Evolutionary conservation across 306 rosid species (phyloP).

Genomic region (Quercus dentata): DNA sequence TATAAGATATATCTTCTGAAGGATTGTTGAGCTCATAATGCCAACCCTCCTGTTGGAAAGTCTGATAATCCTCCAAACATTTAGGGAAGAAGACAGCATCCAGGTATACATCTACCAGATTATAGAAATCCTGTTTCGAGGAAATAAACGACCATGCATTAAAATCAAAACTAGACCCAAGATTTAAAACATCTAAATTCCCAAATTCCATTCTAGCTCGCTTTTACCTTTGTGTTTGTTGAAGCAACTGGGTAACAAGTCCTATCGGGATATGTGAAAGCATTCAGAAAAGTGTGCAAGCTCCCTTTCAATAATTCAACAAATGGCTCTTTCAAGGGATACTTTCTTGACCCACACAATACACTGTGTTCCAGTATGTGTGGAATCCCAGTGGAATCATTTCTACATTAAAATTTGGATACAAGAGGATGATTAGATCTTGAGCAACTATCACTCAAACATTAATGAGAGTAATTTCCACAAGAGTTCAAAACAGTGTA

Average conservation of each 20-base stretch:
- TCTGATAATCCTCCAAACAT: conserved; percentile 76
- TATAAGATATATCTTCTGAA: conserved; percentile 79
- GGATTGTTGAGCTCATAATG: conserved; percentile 95
- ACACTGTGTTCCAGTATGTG: conserved; percentile 98
- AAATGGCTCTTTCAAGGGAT: conserved; percentile 93
- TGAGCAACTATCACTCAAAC: neutral
- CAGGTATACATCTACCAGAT: conserved; percentile 91
- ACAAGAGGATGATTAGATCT: neutral
- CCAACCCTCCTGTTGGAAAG: conserved; percentile 99
- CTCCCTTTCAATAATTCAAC: conserved; percentile 94
- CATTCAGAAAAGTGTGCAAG: conserved; percentile 86
- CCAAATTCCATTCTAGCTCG: neutral
- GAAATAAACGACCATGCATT: conserved; percentile 9
- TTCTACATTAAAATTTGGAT: conserved; percentile 39
- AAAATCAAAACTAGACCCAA: neutral
- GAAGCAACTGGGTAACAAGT: conserved; percentile 98
- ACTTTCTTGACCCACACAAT: conserved; percentile 89
- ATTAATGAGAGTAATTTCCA: neutral
- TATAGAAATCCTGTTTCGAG: conserved; percentile 79
- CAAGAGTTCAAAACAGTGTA: neutral
- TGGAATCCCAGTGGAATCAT: conserved; percentile 95
- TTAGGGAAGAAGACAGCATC: conserved; percentile 97
- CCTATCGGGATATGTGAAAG: conserved; percentile 96
- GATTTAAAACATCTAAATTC: conserved; percentile 1
- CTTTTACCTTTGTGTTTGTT: conserved; percentile 74